Percentiles rank a stretch among this genome's conserved stretches.
phyloP scores from a whole-genome alignment of 495 filamentous ascomycete species.

The Jackrogersella minutella region DNA sequence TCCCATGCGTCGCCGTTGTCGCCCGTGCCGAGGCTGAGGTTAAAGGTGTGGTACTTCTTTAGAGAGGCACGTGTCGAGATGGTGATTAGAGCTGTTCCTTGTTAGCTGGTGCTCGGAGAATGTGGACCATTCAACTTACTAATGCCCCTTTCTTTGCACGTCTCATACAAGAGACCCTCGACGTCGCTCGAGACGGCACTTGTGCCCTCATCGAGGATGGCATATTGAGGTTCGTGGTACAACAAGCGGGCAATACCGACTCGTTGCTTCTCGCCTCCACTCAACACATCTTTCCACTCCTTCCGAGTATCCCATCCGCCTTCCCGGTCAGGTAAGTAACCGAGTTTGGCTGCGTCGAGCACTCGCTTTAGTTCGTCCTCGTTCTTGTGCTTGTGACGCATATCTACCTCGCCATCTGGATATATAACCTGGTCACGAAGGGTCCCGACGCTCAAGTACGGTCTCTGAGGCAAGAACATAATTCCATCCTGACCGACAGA shows the following conservation, averaged over 20 bases:
- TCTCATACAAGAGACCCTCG: conserved; percentile 92
- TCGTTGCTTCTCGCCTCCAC: conserved; percentile 97
- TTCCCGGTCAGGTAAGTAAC: conserved; percentile 89
- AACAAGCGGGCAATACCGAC: conserved; percentile 88
- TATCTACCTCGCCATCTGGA: conserved; percentile 91
- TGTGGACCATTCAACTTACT: conserved; percentile 60
- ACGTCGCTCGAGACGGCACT: conserved; percentile 93
- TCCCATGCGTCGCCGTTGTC: conserved; percentile 76
- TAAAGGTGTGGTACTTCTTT: conserved; percentile 93
- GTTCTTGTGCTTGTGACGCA: conserved; percentile 78
- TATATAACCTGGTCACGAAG: conserved; percentile 98
- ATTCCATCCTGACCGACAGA: conserved; percentile 84
- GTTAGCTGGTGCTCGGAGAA: conserved; percentile 37
- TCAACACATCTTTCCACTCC: conserved; percentile 98
- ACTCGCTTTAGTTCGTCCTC: conserved; percentile 78
- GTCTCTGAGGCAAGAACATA: conserved; percentile 97
- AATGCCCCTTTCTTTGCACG: conserved; percentile 89
- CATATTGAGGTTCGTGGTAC: conserved; percentile 95
- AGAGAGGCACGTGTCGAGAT: conserved; percentile 91
- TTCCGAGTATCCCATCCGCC: conserved; percentile 97
- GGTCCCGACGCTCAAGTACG: conserved; percentile 94
- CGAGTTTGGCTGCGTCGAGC: conserved; percentile 82
- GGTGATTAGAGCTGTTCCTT: conserved; percentile 74
- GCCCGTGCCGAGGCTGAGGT: conserved; percentile 80
- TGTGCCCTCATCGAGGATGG: conserved; percentile 94